A percentile compares a stretch with the other conserved stretches of the same genome.
These are phyloP conservation scores for Endocarpon pusillum DNA, from an alignment of 495 filamentous ascomycete species.

Conservation along the genomic window DNA sequence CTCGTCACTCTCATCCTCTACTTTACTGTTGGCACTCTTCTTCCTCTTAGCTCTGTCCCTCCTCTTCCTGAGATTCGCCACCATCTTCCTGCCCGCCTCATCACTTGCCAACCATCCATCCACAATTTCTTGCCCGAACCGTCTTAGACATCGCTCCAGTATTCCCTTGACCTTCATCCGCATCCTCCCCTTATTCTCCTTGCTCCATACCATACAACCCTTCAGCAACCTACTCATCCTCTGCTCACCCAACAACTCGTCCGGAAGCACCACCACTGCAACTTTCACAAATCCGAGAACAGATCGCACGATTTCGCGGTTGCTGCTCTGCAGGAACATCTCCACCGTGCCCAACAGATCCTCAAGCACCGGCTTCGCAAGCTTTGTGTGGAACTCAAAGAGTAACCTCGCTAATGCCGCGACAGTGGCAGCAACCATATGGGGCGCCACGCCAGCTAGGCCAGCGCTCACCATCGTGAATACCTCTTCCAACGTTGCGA, in stretches of 20 bases:
- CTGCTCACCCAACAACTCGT: constrained; percentile 53
- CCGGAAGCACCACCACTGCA: constrained; percentile 68
- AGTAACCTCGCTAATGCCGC: constrained; percentile 81
- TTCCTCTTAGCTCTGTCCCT: constrained; percentile 74
- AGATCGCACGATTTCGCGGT: constrained; percentile 84
- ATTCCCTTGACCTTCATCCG: constrained; percentile 95
- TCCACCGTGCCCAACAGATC: constrained; percentile 86
- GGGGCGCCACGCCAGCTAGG: constrained; percentile 74
- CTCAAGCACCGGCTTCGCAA: constrained; percentile 40
- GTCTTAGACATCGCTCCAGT: constrained; percentile 75
- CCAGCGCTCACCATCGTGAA: constrained; percentile 97
- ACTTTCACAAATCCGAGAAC: constrained; percentile 95
- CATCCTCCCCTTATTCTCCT: constrained; percentile 94
- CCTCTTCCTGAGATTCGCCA: constrained; percentile 84
- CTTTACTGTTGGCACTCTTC: constrained; percentile 48
- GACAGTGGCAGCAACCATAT: constrained; percentile 90
- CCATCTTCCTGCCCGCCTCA: constrained; percentile 73
- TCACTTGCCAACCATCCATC: constrained; percentile 48
- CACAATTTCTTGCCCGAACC: constrained; percentile 67
- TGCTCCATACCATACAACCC: constrained; percentile 86
- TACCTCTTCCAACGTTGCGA: constrained; percentile 78
- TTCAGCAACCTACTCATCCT: constrained; percentile 60
- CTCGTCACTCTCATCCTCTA: constrained; percentile 25
- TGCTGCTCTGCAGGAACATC: constrained; percentile 84
- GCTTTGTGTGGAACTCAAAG: constrained; percentile 57